Conservation (phyloP, 2,329 filamentous ascomycete species). For the Berkeleyomyces rouxiae region DNA sequence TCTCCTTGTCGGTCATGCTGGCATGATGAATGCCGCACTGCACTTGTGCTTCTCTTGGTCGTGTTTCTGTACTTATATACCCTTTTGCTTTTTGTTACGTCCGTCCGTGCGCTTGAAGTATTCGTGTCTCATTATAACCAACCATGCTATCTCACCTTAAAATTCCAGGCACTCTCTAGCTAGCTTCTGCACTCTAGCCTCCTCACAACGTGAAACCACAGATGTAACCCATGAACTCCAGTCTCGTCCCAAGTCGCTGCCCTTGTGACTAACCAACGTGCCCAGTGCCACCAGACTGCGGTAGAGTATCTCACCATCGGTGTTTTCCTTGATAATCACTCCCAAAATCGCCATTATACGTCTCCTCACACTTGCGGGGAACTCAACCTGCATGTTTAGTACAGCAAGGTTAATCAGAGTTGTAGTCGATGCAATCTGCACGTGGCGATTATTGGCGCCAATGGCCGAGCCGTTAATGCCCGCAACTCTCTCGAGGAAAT, state of each 20-base stretch:
- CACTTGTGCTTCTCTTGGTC: not conserved
- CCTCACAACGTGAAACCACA: conserved; percentile 28
- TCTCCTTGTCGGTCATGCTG: not conserved
- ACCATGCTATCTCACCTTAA: not conserved
- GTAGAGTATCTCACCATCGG: conserved; percentile 70
- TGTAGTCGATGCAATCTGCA: conserved; percentile 69
- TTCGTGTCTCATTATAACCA: not conserved
- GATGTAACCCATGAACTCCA: conserved; percentile 24
- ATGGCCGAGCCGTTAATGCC: conserved; percentile 32
- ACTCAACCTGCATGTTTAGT: conserved; percentile 26
- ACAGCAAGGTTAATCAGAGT: conserved; percentile 75
- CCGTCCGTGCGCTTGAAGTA: not conserved
- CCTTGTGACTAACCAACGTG: conserved; percentile 43
- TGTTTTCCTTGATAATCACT: conserved; percentile 45
- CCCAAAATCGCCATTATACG: conserved; percentile 45
- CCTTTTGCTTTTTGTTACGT: not conserved
- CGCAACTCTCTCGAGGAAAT: conserved; percentile 46
- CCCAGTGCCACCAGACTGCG: conserved; percentile 69
- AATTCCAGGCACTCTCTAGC: conserved; percentile 30
- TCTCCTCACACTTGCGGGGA: conserved; percentile 24
- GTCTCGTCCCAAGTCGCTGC: not conserved
- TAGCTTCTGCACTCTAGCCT: conserved; percentile 31
- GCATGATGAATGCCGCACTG: not conserved
- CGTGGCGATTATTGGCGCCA: conserved; percentile 52
- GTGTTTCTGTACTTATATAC: not conserved